A percentile compares a stretch with the other conserved stretches of the same genome.
Conservation (phyloP, 441 rosid species). For the Isatis lusitanica region DNA sequence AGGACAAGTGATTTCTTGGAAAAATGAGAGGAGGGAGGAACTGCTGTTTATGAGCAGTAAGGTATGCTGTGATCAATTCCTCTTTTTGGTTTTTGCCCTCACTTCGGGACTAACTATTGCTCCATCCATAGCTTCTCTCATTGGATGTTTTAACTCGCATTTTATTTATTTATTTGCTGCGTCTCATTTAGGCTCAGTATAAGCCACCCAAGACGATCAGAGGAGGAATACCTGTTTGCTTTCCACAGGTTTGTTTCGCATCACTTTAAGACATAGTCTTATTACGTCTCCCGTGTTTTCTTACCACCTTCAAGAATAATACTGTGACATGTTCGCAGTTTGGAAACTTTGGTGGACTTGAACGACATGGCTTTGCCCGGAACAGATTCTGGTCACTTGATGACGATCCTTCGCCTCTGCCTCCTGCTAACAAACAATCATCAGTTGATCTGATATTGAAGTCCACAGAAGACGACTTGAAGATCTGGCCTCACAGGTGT, state of each 20-base stretch:
- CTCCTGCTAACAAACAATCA: slow-evolving; percentile 51
- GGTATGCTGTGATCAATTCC: slow-evolving; percentile 38
- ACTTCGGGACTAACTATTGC: not conserved
- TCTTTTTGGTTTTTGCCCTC: not conserved
- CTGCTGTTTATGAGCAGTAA: slow-evolving; percentile 83
- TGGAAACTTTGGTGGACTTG: slow-evolving; percentile 59
- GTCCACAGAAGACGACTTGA: slow-evolving; percentile 58
- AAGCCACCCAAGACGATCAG: slow-evolving; percentile 59
- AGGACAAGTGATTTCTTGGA: slow-evolving; percentile 94
- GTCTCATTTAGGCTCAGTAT: slow-evolving; percentile 46
- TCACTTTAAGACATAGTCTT: not conserved
- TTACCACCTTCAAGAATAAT: slow-evolving; percentile 7
- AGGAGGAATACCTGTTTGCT: slow-evolving; percentile 66
- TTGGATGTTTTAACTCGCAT: not conserved
- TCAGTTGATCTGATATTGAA: slow-evolving; percentile 58
- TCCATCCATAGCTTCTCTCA: not conserved
- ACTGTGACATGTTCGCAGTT: slow-evolving; percentile 40
- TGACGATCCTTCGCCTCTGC: slow-evolving; percentile 60
- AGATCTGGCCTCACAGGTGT: slow-evolving; percentile 66
- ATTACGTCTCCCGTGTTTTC: not conserved
- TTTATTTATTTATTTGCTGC: not conserved
- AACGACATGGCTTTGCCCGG: slow-evolving; percentile 67
- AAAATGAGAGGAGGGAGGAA: slow-evolving; percentile 84
- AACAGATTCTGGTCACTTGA: slow-evolving; percentile 61
- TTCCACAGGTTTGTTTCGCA: slow-evolving; percentile 55